Base-by-base conservation (phyloP, 495 filamentous ascomycete species). In the Pyronema domesticum region DNA sequence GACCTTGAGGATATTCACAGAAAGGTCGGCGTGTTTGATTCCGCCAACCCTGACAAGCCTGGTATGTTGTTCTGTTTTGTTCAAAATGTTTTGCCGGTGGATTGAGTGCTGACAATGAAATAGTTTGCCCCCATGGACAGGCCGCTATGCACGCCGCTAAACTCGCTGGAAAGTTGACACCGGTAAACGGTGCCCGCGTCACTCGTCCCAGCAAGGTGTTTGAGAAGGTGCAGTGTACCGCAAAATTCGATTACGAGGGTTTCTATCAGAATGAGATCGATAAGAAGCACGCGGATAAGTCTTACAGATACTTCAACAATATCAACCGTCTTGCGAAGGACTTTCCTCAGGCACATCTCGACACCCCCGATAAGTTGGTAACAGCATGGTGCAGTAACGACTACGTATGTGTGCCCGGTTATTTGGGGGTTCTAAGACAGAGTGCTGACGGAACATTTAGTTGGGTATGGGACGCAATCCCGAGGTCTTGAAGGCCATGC, bases 231-330 rank as follows among this genome's bases (percentile, higher is more conserved):
- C 15, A 19, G 14, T 51, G 10, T 51, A 58, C 42, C 43, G 61
- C 68, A 46, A 85, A 79, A 57, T 96, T 94, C 68, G 74, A 95
- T 69, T 98, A 98, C 60, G 77, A 94, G 60, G 80, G 66, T 46
- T 98, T 96, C 73, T 98, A 96, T 70, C 67, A 81, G 37, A 69
- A 68, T 40, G 89, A 98, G 67, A 71, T 98, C 56, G 86, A 93
- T 60, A 96, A 95, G 80, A 98, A 98, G 71, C 93, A 94, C 77
- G 87, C 94, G 74, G 93, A 98, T 74, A 95, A 94, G 73, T 94
- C 86, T 37, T 98, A 98, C 73, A 86, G 91, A 61, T 96, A 98
- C 74, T 98, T 98, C 79, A 98, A 98, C 74, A 98, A 98, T 73
- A 98, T 98, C 80, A 98, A 98, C 67, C 86, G 91, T 23, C 75